These are phyloP conservation scores for Sporobolomyces pararoseus DNA, from an alignment of 768 basidiomycete genomes.

Conservation along the genomic window DNA sequence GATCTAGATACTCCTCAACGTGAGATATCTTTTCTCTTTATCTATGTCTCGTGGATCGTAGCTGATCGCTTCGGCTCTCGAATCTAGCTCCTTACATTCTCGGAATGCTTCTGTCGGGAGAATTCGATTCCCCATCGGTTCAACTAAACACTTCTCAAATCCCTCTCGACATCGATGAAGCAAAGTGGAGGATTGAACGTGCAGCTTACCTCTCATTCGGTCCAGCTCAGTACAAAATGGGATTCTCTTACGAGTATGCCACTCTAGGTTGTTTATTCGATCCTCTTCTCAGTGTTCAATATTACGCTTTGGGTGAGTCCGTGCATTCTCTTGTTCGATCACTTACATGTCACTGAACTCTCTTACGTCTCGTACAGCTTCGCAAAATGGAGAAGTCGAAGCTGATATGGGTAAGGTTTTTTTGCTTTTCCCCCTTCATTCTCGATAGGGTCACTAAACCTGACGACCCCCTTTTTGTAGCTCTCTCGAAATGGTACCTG, in stretches of 20 bases:
- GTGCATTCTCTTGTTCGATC: no score
- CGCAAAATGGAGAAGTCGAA: slow-evolving; percentile 79
- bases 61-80: not conserved
- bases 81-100: slow-evolving; percentile 59
- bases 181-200: slow-evolving; percentile 69
- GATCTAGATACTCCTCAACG: slow-evolving; percentile 77
- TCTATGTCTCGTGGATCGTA: not conserved
- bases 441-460: not conserved
- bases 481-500: slow-evolving; percentile 92
- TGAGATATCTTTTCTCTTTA: slow-evolving; percentile 51
- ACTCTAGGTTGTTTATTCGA: slow-evolving; percentile 79
- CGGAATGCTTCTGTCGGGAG: slow-evolving; percentile 77
- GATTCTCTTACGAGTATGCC: slow-evolving; percentile 88
- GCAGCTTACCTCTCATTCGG: slow-evolving; percentile 80
- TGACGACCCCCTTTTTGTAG: not conserved
- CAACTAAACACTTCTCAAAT: slow-evolving; percentile 54
- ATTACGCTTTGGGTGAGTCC: slow-evolving; percentile 57
- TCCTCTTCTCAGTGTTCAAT: slow-evolving; percentile 81
- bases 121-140: slow-evolving; percentile 68
- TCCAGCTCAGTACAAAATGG: slow-evolving; percentile 82
- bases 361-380: slow-evolving; percentile 53
- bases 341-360: no score
- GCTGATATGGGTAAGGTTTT: slow-evolving; percentile 84
- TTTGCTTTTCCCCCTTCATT: not conserved
- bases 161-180: slow-evolving; percentile 57